Conservation (phyloP, 345 rosid genomes). For the Brassica juncea region DNA sequence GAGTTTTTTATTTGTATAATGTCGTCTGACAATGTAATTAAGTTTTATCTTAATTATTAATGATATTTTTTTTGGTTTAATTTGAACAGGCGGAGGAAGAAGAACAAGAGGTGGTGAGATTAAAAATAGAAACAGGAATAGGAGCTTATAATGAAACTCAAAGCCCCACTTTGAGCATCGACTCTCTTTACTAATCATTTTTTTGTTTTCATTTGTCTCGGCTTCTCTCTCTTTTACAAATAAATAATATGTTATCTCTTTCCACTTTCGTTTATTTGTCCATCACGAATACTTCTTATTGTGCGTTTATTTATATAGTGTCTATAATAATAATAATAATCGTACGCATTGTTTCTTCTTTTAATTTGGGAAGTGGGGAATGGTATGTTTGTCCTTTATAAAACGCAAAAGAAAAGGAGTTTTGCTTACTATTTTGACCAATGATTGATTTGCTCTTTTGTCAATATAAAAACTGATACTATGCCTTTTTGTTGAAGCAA, state of each 20-base stretch:
- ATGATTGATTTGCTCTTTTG: background rate
- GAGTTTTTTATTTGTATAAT: background rate
- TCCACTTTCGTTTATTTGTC: constrained; percentile 1
- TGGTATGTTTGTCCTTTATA: background rate
- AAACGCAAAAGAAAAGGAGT: background rate
- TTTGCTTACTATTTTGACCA: background rate
- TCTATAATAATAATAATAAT: constrained; percentile 4
- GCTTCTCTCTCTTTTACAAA: background rate
- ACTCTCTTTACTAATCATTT: constrained; percentile 22
- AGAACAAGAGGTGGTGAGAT: constrained; percentile 55
- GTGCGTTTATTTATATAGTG: constrained; percentile 6
- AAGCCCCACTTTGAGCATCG: constrained; percentile 58
- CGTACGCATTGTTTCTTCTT: background rate
- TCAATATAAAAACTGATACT: background rate
- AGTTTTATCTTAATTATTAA: background rate
- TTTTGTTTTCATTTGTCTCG: background rate
- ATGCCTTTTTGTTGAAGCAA: background rate
- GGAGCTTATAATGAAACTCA: constrained; percentile 61
- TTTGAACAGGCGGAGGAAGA: constrained; percentile 62
- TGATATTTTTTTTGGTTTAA: background rate
- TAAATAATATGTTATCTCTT: background rate
- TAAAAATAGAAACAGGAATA: constrained; percentile 58
- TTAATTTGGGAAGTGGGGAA: background rate
- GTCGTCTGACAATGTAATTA: background rate
- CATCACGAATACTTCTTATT: background rate